Base-by-base conservation (phyloP, 768 basidiomycete species). In the Candolleomyces eurysporus region DNA sequence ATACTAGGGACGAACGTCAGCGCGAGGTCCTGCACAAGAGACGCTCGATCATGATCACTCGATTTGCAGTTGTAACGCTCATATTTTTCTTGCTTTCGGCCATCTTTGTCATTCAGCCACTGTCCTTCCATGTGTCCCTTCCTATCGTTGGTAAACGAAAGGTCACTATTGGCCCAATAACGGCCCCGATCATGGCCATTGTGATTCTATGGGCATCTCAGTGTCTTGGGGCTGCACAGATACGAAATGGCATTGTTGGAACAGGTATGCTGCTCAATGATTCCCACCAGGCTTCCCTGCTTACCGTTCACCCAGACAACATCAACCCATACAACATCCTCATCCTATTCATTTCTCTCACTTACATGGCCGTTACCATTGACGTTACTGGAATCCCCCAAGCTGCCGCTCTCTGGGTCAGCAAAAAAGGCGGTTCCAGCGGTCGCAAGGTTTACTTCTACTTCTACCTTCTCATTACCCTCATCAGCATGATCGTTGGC, bases 291-390 rank as follows among this genome's bases (percentile, higher is more conserved):
- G 22, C 36, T 31, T 19, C 48, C 39, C n/a, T 43, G 8, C 61
- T 53, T 45, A 36, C 49, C 51, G 60, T 21, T 19, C 48, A 16
- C 8, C 22, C 42, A 71, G 64, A 43, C 61, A 89, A 89, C 4
- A 83, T 98, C n/a, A n/a, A n/a, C n/a, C n/a, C n/a, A n/a, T n/a
- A n/a, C n/a, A n/a, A n/a, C n/a, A n/a, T n/a, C n/a, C 26, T 98
- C 72, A 92, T 93, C 26, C 77, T 98, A 1, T 98, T 98, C 75
- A 87, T 94, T 66, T 92, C 91, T 2, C 79, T 97, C 53, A 93
- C 95, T 0, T 98, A 98, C 74, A 89, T 97, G 80, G 88, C 94
- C 4, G 89, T 97, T 36, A 92, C 95, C 0, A 81, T 98, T 46
- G 96, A 98, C 68, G 83, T 89, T 9, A 94, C 94, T 0, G 96